Evolutionary conservation across 2,329 filamentous ascomycete genomes (phyloP), one percentile per base, ranked within the genome.

Genomic region (Rutstroemia sp.): DNA sequence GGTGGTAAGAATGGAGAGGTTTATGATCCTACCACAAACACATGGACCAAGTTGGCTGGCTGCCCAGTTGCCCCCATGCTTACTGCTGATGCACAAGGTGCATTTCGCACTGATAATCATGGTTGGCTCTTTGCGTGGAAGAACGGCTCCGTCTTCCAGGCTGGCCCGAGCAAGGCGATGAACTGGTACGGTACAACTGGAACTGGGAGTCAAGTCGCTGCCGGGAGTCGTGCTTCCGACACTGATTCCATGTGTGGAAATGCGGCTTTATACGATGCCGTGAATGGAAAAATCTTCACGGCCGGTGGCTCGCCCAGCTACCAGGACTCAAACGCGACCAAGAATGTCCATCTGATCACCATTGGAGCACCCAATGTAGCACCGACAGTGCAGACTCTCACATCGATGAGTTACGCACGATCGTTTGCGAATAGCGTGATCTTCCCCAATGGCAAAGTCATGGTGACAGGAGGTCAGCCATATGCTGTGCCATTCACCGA

Each of bases 261-360:
- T 49, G 75, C 75, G 5, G 73, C 79, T 59, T 82, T 84, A 79
- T 83, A 77, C 61, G 80, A 83, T 62, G 79, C 79, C 46, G 66
- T 69, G 0, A 65, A 63, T 1, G 80, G 80, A 34, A 80, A 81
- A 65, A 82, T 83, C 34, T 69, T 83, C 2, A 75, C 77, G 0
- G 69, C 74, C 14, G 80, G 81, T 9, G 80, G 80, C 8, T 67
- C 75, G 0, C 68, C 73, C 0, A 69, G 71, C 37, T 82, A 82
- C 60, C 68, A 75, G 27, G 61, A 73, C 51, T 69, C 69, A n/a
- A 58, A 67, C 6, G 74, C 75, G 1, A 74, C 74, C 0, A 68
- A 67, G 5, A 72, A 74, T 58, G 77, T 78, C 0, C 74, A 79
- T 62, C 61, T 81, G 59, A 75, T 80, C 41, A 80, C 77, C 0